phyloP scores from a whole-genome alignment of 1,284 basidiomycete genomes.

The Athelia psychrophila region DNA sequence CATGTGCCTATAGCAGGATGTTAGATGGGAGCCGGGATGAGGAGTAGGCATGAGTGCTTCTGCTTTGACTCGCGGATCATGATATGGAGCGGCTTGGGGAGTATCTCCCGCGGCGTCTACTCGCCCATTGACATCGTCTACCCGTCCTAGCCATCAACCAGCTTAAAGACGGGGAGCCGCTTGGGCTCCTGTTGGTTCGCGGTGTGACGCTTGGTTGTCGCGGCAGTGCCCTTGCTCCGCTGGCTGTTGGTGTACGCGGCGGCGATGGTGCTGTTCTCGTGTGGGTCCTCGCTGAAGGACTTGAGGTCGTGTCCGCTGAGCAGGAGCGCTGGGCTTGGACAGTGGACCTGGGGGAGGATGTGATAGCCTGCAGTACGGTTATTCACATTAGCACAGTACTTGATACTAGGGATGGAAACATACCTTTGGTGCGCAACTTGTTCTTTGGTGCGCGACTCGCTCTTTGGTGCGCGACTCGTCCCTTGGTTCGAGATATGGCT shows the following conservation, averaged over 20 bases:
- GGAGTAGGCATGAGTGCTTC: no score
- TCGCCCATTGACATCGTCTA: conserved; percentile 48
- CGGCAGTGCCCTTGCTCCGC: conserved; percentile 45
- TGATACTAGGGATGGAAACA: no score
- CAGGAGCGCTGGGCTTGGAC: conserved; percentile 52
- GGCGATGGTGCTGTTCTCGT: conserved; percentile 40
- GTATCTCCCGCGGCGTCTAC: conserved; percentile 58
- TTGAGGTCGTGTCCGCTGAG: conserved; percentile 50
- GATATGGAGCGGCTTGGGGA: conserved; percentile 46
- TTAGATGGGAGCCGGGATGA: no score
- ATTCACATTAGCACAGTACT: no score
- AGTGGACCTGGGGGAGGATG: conserved; percentile 49
- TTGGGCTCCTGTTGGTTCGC: conserved; percentile 53
- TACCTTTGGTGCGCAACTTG: no score
- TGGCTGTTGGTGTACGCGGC: conserved; percentile 51
- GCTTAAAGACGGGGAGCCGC: conserved; percentile 18
- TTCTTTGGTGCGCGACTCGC: background rate
- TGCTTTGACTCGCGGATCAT: conserved; percentile 39
- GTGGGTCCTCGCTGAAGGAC: conserved; percentile 47
- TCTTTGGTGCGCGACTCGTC: conserved; percentile 22
- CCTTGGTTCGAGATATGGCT: conserved; percentile 33
- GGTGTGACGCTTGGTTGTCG: conserved; percentile 45
- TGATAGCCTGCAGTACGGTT: conserved; percentile 32
- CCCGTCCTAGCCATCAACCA: no score
- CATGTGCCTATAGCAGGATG: no score